phyloP scores from a whole-genome alignment of 805 yeast species.

The Komagataella mondaviorum region DNA sequence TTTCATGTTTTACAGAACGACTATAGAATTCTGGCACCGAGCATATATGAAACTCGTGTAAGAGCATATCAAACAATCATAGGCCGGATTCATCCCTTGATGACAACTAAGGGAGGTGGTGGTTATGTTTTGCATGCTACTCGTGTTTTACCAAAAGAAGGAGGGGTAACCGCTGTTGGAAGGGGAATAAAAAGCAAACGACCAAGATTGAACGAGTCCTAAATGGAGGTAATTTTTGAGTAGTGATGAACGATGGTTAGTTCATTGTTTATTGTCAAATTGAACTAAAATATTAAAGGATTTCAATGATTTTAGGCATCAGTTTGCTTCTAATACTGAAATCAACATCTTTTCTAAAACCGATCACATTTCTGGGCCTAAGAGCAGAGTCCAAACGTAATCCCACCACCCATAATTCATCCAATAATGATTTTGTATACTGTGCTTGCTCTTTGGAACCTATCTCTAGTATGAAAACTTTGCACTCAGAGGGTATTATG shows the following conservation, averaged over 20 bases:
- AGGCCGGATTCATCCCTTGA: constrained; percentile 87
- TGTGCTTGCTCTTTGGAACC: constrained; percentile 50
- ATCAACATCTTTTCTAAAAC: constrained; percentile 28
- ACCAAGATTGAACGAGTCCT: background rate
- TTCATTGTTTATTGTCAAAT: background rate
- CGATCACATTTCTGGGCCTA: constrained; percentile 47
- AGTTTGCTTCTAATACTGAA: constrained; percentile 1
- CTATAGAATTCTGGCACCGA: constrained; percentile 66
- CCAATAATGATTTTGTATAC: constrained; percentile 14
- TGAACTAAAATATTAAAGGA: background rate
- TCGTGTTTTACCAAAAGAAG: constrained; percentile 58
- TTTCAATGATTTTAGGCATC: background rate
- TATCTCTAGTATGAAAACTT: constrained; percentile 64
- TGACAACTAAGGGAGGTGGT: constrained; percentile 90
- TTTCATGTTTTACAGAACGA: constrained; percentile 59
- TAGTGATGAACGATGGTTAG: background rate
- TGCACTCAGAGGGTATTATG: constrained; percentile 24
- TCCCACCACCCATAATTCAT: constrained; percentile 35
- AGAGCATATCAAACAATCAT: constrained; percentile 86
- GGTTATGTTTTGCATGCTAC: constrained; percentile 77
- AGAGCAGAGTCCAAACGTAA: constrained; percentile 34
- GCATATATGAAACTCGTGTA: constrained; percentile 68
- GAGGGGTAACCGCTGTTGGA: constrained; percentile 51
- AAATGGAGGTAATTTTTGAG: too few relatives aligned
- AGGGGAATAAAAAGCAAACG: constrained; percentile 20